phyloP scores from a whole-genome alignment of 768 basidiomycete species.

The Pholiota conissans region DNA sequence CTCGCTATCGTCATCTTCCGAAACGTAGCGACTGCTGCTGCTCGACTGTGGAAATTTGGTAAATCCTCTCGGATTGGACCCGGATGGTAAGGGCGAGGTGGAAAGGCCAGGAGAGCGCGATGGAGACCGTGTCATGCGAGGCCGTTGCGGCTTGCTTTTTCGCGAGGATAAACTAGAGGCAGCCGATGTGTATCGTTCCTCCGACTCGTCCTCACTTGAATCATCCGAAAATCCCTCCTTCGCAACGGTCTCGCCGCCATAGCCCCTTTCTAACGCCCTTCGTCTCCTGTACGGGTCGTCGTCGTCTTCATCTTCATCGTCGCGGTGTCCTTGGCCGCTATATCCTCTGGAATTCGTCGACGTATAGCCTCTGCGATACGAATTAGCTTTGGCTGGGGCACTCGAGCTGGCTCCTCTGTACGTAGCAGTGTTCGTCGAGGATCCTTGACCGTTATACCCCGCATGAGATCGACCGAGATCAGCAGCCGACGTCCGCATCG shows the following conservation, averaged over 20 bases:
- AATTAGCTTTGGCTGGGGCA: neutral
- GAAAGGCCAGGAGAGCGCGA: neutral
- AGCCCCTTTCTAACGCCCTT: constrained; percentile 11
- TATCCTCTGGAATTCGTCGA: constrained; percentile 21
- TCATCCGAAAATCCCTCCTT: constrained; percentile 5
- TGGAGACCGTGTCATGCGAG: constrained; percentile 6
- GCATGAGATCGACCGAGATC: constrained; percentile 4
- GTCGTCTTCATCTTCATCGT: constrained; percentile 33
- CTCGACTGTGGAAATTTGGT: neutral
- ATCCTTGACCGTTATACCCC: constrained; percentile 1
- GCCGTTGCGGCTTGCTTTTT: neutral
- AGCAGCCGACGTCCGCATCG: neutral
- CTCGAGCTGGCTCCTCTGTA: constrained; percentile 2
- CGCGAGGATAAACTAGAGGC: neutral
- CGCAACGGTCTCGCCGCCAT: constrained; percentile 8
- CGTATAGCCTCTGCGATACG: constrained; percentile 1
- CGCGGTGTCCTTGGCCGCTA: constrained; percentile 16
- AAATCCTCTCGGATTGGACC: neutral
- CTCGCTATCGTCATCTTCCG: constrained; percentile 34
- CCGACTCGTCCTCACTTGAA: constrained; percentile 17
- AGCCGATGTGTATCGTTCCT: constrained; percentile 21
- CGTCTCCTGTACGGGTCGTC: constrained; percentile 30
- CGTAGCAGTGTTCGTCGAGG: constrained; percentile 6
- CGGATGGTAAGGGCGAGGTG: neutral
- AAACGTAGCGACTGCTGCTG: constrained; percentile 14